Evolutionary conservation across 73 alveolate species (phyloP).

Genomic region (Paramecium primaurelia): DNA sequence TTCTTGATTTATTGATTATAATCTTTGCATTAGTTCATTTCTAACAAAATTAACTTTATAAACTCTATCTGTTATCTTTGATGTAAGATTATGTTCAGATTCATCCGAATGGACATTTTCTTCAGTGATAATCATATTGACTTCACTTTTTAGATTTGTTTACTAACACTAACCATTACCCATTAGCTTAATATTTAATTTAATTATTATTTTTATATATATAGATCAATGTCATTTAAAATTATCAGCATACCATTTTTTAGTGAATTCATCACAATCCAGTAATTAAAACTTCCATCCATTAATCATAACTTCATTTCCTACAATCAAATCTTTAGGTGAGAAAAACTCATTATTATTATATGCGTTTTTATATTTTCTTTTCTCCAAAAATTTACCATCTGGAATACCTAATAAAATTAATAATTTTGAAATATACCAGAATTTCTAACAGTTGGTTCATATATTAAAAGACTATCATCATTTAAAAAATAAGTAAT

Average conservation of each 20-base stretch:
- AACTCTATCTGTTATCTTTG: conserved; percentile 8
- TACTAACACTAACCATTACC: background rate
- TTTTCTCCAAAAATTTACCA: conserved; percentile 81
- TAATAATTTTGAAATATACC: background rate
- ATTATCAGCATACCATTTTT: conserved; percentile 71
- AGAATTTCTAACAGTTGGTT: conserved; percentile 91
- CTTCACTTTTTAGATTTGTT: background rate
- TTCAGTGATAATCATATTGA: conserved; percentile 12
- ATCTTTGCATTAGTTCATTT: conserved; percentile 8
- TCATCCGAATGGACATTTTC: conserved; percentile 9
- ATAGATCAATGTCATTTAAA: background rate
- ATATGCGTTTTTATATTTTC: conserved; percentile 75
- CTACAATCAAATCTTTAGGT: conserved; percentile 84
- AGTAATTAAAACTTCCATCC: conserved; percentile 80
- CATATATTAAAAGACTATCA: conserved; percentile 89
- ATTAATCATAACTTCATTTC: conserved; percentile 80
- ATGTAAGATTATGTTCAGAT: background rate
- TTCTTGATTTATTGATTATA: background rate
- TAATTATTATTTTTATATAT: background rate
- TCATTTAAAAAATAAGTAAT: conserved; percentile 89
- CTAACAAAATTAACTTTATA: conserved; percentile 24
- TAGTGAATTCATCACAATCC: conserved; percentile 85
- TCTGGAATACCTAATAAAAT: conserved; percentile 78
- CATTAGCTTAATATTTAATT: background rate
- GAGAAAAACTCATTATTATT: conserved; percentile 69